Conservation (phyloP, 139 green algal genomes). For the Coccomyxa sp. region DNA sequence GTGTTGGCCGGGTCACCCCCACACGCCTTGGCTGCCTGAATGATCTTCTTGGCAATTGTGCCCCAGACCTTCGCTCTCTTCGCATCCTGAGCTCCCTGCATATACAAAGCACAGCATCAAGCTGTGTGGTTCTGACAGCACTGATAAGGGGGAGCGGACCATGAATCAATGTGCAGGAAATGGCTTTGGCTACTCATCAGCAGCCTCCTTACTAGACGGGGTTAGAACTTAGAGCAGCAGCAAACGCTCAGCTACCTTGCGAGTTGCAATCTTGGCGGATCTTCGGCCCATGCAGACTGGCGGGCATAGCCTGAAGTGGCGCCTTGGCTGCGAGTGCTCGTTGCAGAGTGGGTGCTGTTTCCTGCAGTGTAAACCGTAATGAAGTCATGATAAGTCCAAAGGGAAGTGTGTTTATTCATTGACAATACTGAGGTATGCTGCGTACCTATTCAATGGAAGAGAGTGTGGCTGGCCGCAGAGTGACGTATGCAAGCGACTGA, state of each 20-base stretch:
- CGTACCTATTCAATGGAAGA: too few relatives aligned
- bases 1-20: constrained; percentile 75
- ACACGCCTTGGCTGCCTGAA: constrained; percentile 69
- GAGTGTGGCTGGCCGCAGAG: too few relatives aligned
- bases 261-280: constrained; percentile 66
- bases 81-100: constrained; percentile 48
- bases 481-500: too few relatives aligned
- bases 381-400: too few relatives aligned
- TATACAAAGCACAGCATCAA: constrained; percentile 57
- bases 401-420: too few relatives aligned
- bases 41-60: constrained; percentile 86
- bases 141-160: too few relatives aligned
- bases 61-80: constrained; percentile 70
- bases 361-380: too few relatives aligned
- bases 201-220: too few relatives aligned
- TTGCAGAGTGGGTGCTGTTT: not conserved
- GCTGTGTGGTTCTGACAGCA: constrained; percentile 50
- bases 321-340: not conserved
- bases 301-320: not conserved
- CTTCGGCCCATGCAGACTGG: constrained; percentile 55
- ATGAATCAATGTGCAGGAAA: not conserved
- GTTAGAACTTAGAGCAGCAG: too few relatives aligned
- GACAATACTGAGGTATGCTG: too few relatives aligned
- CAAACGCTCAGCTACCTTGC: too few relatives aligned
- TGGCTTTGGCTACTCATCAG: constrained; percentile 66